A percentile compares a stretch with the other conserved stretches of the same genome.
Conservation (phyloP, 345 rosid genomes). For the Eucalyptus grandis region DNA sequence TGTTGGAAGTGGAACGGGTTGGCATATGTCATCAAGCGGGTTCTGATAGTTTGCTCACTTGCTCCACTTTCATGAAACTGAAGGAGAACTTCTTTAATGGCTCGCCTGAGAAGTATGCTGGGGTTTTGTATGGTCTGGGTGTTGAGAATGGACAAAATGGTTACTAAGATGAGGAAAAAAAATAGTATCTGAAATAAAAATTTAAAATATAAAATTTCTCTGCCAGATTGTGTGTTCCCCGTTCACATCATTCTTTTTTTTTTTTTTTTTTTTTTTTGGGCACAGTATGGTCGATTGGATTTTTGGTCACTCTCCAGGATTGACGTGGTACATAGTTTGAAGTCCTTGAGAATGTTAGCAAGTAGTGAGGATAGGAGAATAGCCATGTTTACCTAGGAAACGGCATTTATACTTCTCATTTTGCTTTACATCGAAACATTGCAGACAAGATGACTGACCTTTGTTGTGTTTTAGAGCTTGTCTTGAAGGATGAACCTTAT, state of each 20-base stretch:
- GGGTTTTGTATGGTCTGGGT: constrained; percentile 2
- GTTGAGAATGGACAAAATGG: background rate
- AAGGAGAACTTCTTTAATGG: background rate
- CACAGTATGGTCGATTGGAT: background rate
- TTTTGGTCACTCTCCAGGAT: background rate
- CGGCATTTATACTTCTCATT: background rate
- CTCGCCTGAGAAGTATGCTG: background rate
- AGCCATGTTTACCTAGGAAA: background rate
- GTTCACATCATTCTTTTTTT: background rate
- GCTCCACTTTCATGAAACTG: constrained; percentile 1
- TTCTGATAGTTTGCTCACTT: constrained; percentile 7
- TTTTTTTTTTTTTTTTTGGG: background rate
- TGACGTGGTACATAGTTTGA: background rate
- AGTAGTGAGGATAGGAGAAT: background rate
- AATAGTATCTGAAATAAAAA: background rate
- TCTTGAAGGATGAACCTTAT: background rate
- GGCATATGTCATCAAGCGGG: background rate
- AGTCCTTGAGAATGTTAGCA: background rate
- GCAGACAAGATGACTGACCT: background rate
- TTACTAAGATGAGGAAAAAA: background rate
- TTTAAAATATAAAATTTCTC: background rate
- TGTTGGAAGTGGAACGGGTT: background rate
- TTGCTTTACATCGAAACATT: background rate
- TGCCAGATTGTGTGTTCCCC: background rate
- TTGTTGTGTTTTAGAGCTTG: background rate